Percentiles rank a stretch among this genome's conserved stretches.
Evolutionary conservation across 2,329 filamentous ascomycete species (phyloP).

Genomic region (Fusarium lateritium): DNA sequence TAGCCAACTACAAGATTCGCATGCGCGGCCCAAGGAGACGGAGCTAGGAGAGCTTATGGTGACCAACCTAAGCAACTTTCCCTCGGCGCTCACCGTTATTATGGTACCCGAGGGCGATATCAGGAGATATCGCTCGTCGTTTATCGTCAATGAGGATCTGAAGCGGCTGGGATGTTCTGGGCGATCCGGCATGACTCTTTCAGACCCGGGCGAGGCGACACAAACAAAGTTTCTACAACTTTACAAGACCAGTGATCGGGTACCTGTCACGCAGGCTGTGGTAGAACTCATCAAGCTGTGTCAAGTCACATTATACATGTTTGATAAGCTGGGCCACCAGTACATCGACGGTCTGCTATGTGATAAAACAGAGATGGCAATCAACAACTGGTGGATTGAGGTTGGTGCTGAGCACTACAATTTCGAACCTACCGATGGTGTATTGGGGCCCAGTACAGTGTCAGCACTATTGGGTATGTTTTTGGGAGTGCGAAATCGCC

Average conservation of each 20-base stretch:
- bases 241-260: constrained; percentile 88
- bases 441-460: constrained; percentile 92
- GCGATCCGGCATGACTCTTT: constrained; percentile 85
- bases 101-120: constrained; percentile 89
- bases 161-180: constrained; percentile 95
- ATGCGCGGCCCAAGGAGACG: constrained; percentile 87
- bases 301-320: constrained; percentile 89
- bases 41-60: constrained; percentile 89
- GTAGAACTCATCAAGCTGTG: constrained; percentile 92
- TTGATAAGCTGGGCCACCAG: constrained; percentile 87
- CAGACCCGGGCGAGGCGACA: constrained; percentile 83
- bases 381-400: constrained; percentile 97
- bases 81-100: constrained; percentile 93
- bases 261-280: constrained; percentile 83
- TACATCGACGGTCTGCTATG: constrained; percentile 95
- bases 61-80: constrained; percentile 93
- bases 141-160: constrained; percentile 94
- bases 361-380: constrained; percentile 90
- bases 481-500: constrained; percentile 89
- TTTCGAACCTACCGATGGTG: constrained; percentile 91
- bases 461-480: constrained; percentile 88
- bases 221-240: constrained; percentile 93
- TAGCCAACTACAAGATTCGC: constrained; percentile 85
- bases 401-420: constrained; percentile 94
- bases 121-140: constrained; percentile 82